These are phyloP conservation scores for Kuraishia capsulata DNA, from an alignment of 805 yeast species.

Conservation along the genomic window DNA sequence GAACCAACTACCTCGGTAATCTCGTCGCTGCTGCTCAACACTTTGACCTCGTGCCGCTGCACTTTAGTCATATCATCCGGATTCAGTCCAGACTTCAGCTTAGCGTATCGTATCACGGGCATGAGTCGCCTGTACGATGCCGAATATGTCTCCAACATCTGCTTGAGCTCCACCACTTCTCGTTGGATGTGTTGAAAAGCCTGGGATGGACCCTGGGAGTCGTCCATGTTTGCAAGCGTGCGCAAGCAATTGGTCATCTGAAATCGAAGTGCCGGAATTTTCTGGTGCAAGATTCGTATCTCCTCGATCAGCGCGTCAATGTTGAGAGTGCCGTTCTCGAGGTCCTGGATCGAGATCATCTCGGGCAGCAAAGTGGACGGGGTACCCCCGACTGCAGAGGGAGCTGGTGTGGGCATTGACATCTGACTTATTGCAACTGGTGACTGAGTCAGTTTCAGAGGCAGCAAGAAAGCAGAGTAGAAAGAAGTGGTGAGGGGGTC, in stretches of 20 bases:
- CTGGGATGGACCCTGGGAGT: slow-evolving; percentile 32
- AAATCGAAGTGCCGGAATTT: slow-evolving; percentile 23
- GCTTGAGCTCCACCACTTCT: slow-evolving; percentile 25
- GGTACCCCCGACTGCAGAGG: slow-evolving; percentile 5
- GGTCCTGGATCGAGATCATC: slow-evolving; percentile 26
- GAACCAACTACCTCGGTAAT: no score
- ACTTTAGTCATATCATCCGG: slow-evolving; percentile 34
- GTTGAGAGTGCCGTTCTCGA: slow-evolving; percentile 28
- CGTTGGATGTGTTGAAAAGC: slow-evolving; percentile 25
- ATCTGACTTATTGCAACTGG: slow-evolving; percentile 3
- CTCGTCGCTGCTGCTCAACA: slow-evolving; percentile 10
- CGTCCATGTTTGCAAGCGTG: slow-evolving; percentile 30
- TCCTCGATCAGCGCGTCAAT: slow-evolving; percentile 25
- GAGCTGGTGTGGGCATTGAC: slow-evolving; percentile 11
- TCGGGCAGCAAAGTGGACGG: slow-evolving; percentile 8
- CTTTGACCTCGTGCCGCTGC: slow-evolving; percentile 13
- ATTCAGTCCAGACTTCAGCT: slow-evolving; percentile 39
- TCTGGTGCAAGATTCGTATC: slow-evolving; percentile 22
- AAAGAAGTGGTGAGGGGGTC: no score
- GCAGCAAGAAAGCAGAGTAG: no score
- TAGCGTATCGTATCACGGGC: slow-evolving; percentile 42
- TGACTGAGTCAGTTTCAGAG: no score
- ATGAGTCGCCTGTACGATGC: slow-evolving; percentile 33
- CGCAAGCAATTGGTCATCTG: slow-evolving; percentile 28
- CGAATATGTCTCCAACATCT: slow-evolving; percentile 31